These are phyloP conservation scores for Pyricularia sp. DNA, from an alignment of 2,329 filamentous ascomycete species.

Conservation along the genomic window DNA sequence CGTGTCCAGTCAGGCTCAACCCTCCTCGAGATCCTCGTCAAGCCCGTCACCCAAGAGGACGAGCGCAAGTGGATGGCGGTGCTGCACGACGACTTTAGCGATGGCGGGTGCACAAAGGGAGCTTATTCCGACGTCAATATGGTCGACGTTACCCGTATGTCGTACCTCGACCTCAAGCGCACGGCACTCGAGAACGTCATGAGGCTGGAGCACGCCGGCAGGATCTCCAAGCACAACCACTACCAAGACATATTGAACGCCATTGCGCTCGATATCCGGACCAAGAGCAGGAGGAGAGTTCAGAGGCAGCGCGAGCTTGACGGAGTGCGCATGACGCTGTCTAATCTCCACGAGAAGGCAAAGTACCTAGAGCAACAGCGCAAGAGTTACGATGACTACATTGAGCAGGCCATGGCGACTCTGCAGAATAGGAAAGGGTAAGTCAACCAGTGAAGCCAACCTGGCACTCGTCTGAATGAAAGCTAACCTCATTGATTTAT, in stretches of 20 bases:
- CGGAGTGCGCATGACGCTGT: conserved; percentile 64
- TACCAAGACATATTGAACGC: conserved; percentile 98
- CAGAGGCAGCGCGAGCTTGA: conserved; percentile 89
- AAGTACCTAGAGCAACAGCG: conserved; percentile 89
- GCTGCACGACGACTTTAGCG: conserved; percentile 70
- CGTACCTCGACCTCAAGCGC: conserved; percentile 85
- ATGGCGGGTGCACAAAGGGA: conserved; percentile 59
- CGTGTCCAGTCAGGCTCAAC: conserved; percentile 86
- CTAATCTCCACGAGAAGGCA: conserved; percentile 75
- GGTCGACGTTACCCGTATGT: conserved; percentile 81
- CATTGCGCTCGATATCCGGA: conserved; percentile 92
- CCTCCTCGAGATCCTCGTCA: conserved; percentile 91
- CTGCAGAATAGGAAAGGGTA: conserved; percentile 92
- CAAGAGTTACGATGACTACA: conserved; percentile 98
- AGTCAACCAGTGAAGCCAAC: conserved; percentile 14
- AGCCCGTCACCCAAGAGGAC: conserved; percentile 78
- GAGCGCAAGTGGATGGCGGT: conserved; percentile 80
- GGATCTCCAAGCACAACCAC: conserved; percentile 81
- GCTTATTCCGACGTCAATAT: conserved; percentile 89
- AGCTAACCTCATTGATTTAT: neutral
- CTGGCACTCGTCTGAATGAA: neutral
- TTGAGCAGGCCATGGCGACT: conserved; percentile 96
- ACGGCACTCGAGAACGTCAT: conserved; percentile 92
- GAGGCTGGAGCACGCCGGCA: conserved; percentile 74
- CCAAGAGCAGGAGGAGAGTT: conserved; percentile 86